Base-by-base conservation (phyloP, 108 stramenopile genomes). In the Tribonema minus region DNA sequence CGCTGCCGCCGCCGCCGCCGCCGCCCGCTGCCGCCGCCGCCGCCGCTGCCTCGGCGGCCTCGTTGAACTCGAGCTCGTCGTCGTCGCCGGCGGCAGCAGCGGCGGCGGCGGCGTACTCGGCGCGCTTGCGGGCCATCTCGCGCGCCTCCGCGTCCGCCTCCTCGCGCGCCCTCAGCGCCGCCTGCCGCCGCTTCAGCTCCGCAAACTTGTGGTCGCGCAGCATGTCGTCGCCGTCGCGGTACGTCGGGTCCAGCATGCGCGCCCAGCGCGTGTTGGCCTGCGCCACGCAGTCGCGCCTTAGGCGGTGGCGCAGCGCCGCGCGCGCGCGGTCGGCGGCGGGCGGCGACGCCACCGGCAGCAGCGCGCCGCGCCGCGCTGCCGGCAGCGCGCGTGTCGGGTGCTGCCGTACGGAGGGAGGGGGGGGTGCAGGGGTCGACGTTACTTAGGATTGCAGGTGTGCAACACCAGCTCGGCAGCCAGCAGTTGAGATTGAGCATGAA, bases 201-300 rank as follows among this genome's bases (percentile, higher is more conserved):
- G 23, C 64, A 58, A 34, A 76, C 75, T 67, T 65, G 29, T 65
- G 75, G 28, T 76, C 75, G 20, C 65, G 64, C 7, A 76, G 61
- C 31, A 65, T 63, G 39, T 76, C 65, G 41, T 59, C 54, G 15
- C 75, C 75, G 75, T 76, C 75, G 37, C 28, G 64, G 75, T 68
- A 76, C 23, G 64, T 54, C 9, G 46, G 46, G 46, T 54, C 75
- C 37, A 76, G 65, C 65, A 65, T 63, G 31, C 38, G 40, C 27
- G 75, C 75, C 65, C 65, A 67, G 31, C 75, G 75, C 35, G 64
- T 64, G 75, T 40, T 76, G 36, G 75, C 75, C 67, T 62, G 61
- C 36, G 31, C 25, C 29, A 63, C 64, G 20, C 41, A 46, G 46
- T 38, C 62, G 25, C 36, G 46, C 35, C 61, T 38, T 28, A 76